phyloP scores from a whole-genome alignment of 2,329 filamentous ascomycete species.

The Colletotrichum spaethianum region DNA sequence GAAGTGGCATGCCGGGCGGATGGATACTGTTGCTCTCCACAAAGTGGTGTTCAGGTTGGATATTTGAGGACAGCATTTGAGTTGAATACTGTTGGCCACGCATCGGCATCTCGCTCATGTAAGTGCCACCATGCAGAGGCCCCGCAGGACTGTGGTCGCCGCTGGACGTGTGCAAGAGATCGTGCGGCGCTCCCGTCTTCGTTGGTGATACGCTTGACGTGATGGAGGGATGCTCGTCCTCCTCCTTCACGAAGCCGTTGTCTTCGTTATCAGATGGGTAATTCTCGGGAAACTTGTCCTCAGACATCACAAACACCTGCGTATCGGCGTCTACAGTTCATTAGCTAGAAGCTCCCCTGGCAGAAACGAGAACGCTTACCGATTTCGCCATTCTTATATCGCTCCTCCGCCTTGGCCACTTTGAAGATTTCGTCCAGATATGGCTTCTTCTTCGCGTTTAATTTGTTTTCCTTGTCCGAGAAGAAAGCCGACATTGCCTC shows the following conservation, averaged over 20 bases:
- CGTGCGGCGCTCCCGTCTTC: slow-evolving; percentile 51
- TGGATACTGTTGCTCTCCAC: slow-evolving; percentile 56
- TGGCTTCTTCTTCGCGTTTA: slow-evolving; percentile 68
- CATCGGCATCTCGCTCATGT: slow-evolving; percentile 61
- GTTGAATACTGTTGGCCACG: slow-evolving; percentile 57
- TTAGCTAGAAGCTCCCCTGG: background rate
- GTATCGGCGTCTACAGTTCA: slow-evolving; percentile 60
- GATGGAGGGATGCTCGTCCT: slow-evolving; percentile 57
- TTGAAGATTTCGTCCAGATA: slow-evolving; percentile 74
- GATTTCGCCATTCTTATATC: slow-evolving; percentile 69
- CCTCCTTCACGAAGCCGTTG: slow-evolving; percentile 57
- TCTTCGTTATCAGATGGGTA: slow-evolving; percentile 65
- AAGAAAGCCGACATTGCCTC: slow-evolving; percentile 73
- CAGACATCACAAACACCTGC: slow-evolving; percentile 65
- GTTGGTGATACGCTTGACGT: slow-evolving; percentile 54
- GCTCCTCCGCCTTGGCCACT: slow-evolving; percentile 70
- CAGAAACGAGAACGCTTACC: slow-evolving; percentile 57
- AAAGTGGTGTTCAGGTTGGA: slow-evolving; percentile 57
- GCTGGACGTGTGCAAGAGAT: slow-evolving; percentile 53
- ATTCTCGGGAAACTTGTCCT: slow-evolving; percentile 65
- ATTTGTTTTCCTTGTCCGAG: slow-evolving; percentile 65
- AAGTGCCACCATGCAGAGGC: slow-evolving; percentile 51
- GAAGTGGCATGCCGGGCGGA: slow-evolving; percentile 55
- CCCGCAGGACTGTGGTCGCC: slow-evolving; percentile 55
- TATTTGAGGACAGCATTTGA: slow-evolving; percentile 59